Conservation (phyloP, 2,329 filamentous ascomycete species). For the Talaromyces amestolkiae region DNA sequence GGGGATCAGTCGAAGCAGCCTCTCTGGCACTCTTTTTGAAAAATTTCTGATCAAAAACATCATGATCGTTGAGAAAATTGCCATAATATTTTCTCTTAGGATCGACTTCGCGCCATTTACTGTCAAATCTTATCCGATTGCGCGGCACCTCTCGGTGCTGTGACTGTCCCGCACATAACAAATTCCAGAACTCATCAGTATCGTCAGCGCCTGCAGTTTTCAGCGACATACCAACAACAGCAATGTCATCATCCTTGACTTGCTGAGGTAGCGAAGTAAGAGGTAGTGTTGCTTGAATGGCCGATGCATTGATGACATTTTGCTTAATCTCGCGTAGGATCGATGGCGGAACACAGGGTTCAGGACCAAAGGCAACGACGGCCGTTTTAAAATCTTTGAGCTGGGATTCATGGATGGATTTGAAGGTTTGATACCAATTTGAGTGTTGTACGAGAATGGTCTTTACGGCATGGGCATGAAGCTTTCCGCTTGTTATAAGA, state of each 20-base stretch:
- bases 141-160: constrained; percentile 21
- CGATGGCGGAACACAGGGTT: constrained; percentile 37
- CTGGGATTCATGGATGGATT: constrained; percentile 16
- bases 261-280: not conserved
- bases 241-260: constrained; percentile 27
- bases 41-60: constrained; percentile 33
- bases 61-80: constrained; percentile 26
- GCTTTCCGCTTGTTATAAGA: constrained; percentile 22
- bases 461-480: constrained; percentile 33
- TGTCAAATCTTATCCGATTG: constrained; percentile 21
- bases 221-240: constrained; percentile 35
- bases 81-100: constrained; percentile 21
- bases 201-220: constrained; percentile 31
- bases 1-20: constrained; percentile 20
- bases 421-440: constrained; percentile 37
- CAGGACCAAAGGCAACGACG: constrained; percentile 38
- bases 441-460: constrained; percentile 36
- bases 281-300: not conserved
- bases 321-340: constrained; percentile 27
- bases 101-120: constrained; percentile 20
- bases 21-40: constrained; percentile 18
- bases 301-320: constrained; percentile 12
- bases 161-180: constrained; percentile 27
- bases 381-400: constrained; percentile 17
- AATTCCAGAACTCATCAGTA: constrained; percentile 34